Percentiles rank a stretch among this genome's conserved stretches.
phyloP scores from a whole-genome alignment of 805 yeast species.

The Barnettozyma siamensis region DNA sequence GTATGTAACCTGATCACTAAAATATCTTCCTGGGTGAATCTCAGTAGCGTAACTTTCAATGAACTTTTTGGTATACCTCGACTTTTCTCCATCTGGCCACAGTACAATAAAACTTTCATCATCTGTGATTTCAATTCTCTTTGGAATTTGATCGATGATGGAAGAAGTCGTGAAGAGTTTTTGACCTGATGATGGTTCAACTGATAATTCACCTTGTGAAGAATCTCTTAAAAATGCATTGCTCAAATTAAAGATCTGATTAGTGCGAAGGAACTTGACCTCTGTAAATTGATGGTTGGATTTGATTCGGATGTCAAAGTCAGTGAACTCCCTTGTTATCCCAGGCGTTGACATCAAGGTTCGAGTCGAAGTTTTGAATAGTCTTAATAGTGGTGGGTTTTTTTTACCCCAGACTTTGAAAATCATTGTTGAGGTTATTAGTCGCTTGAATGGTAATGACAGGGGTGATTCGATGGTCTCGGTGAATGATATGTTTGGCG shows the following conservation, averaged over 20 bases:
- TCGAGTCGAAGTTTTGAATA: not conserved
- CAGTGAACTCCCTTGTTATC: slow-evolving; percentile 1
- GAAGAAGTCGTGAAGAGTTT: slow-evolving; percentile 59
- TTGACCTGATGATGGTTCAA: slow-evolving; percentile 53
- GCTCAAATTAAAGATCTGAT: slow-evolving; percentile 24
- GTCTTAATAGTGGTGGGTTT: not conserved
- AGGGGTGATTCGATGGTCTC: no score
- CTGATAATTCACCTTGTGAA: slow-evolving; percentile 41
- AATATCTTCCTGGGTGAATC: slow-evolving; percentile 28
- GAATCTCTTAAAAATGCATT: slow-evolving; percentile 63
- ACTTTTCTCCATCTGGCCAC: slow-evolving; percentile 43
- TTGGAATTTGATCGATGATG: slow-evolving; percentile 31
- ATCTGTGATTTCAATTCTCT: slow-evolving; percentile 28
- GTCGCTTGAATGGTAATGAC: not conserved
- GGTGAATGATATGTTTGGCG: no score
- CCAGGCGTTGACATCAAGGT: not conserved
- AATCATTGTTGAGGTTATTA: not conserved
- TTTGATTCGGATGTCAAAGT: slow-evolving; percentile 2
- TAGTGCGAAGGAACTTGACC: slow-evolving; percentile 6
- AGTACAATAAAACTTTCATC: slow-evolving; percentile 34
- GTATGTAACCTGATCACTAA: slow-evolving; percentile 35
- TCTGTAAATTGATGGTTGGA: slow-evolving; percentile 6
- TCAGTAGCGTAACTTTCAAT: slow-evolving; percentile 38
- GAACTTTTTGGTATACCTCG: slow-evolving; percentile 40
- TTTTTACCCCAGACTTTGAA: slow-evolving; percentile 4